Base-by-base conservation (phyloP, 2,329 filamentous ascomycete genomes). In the Talaromyces sp. region DNA sequence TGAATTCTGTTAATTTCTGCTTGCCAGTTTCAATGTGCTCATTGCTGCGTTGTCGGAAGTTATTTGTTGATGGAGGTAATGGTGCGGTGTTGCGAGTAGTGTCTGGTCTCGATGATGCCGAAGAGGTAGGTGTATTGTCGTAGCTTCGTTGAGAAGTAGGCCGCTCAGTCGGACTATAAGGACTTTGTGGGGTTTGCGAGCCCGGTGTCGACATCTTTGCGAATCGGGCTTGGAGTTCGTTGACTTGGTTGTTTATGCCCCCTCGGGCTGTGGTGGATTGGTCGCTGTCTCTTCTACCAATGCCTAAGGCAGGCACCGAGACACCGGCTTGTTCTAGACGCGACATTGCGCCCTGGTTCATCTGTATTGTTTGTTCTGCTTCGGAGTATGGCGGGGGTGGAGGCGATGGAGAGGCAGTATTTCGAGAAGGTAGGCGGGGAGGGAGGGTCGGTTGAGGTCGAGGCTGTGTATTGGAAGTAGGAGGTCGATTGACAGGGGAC, bases 301-400 rank as follows among this genome's bases (percentile, higher is more conserved):
- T 96, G 5, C 90, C 90, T 3, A 97, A 81, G 0, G 85, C 90
- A 0, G 92, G 89, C 0, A 97, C 91, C 0, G 89, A 90, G 6
- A 97, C 83, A 0, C 93, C 93, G 0, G 91, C 89, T 43, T 87
- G 85, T 11, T 88, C 86, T 9, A 97, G 82, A 49, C 91, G 85
- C 65, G 80, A 83, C 63, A 89, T 75, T 5, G 92, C 89, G 5
- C 83, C 85, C 70, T 85, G 82, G 62, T 88, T 87, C 50, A 87
- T 70, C 57, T 79, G 77, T 59, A 65, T 75, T 63, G 56, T 74
- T 66, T 13, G 72, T 39, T 68, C 74, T 56, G 74, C 75, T 68
- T 85, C 75, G 67, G 81, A 76, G 73, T 86, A 86, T 54, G 74
- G 74, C 66, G 74, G 79, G 66, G 73, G 78, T 39, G 79, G 73